Conservation (phyloP, 306 rosid species). For the Vigna reflexopilosa region DNA sequence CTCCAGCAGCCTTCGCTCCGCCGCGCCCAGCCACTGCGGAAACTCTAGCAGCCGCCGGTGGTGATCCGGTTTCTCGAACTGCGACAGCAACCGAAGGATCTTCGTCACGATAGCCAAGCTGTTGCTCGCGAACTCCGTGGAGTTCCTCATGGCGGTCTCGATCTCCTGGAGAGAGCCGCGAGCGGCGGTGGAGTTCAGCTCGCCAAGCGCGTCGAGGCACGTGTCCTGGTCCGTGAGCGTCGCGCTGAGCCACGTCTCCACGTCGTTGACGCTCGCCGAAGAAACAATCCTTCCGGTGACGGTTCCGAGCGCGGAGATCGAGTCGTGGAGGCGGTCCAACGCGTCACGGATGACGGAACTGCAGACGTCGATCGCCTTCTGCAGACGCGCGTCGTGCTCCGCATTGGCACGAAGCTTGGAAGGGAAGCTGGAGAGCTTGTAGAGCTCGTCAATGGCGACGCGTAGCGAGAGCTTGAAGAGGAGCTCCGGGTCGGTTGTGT, state of each 20-base stretch:
- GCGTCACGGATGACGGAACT: conserved; percentile 61
- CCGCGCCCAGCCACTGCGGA: conserved; percentile 77
- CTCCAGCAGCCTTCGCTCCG: conserved; percentile 70
- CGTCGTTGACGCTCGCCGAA: conserved; percentile 48
- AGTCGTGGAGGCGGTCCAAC: conserved; percentile 66
- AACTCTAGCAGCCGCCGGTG: conserved; percentile 69
- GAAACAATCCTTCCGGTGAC: conserved; percentile 46
- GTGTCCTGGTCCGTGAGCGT: conserved; percentile 81
- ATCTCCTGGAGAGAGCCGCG: conserved; percentile 11
- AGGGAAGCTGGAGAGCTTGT: conserved; percentile 49
- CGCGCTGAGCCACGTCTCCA: conserved; percentile 80
- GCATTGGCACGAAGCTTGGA: conserved; percentile 24
- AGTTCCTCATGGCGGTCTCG: conserved; percentile 55
- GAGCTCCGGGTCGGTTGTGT: conserved; percentile 70
- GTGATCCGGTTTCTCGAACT: conserved; percentile 57
- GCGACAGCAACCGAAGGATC: conserved; percentile 53
- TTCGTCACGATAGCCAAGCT: conserved; percentile 82
- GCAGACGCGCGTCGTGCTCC: conserved; percentile 27
- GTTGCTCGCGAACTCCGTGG: conserved; percentile 80
- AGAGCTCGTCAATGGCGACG: conserved; percentile 70
- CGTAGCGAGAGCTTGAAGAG: conserved; percentile 82
- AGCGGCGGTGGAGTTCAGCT: conserved; percentile 59
- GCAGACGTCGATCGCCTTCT: conserved; percentile 56
- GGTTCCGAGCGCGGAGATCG: conserved; percentile 49
- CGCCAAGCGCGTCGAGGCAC: conserved; percentile 73